phyloP scores from a whole-genome alignment of 2,329 filamentous ascomycete genomes.

The Setomelanomma holmii region DNA sequence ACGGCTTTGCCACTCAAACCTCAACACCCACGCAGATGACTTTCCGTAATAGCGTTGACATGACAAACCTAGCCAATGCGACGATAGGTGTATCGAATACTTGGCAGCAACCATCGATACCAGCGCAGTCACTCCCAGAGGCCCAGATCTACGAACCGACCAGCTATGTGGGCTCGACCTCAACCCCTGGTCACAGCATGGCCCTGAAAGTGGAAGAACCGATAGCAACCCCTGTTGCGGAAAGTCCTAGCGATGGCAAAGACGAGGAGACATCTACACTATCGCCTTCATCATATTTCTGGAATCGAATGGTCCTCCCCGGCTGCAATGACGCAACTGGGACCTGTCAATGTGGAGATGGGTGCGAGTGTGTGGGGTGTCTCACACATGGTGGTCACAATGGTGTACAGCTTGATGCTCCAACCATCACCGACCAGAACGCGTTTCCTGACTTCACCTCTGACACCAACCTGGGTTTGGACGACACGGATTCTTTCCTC shows the following conservation, averaged over 20 bases:
- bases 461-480: constrained; percentile 9
- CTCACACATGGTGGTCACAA: constrained; percentile 60
- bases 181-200: constrained; percentile 12
- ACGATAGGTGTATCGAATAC: constrained; percentile 20
- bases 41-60: constrained; percentile 29
- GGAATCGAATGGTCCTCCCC: constrained; percentile 46
- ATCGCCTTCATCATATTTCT: constrained; percentile 48
- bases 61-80: constrained; percentile 24
- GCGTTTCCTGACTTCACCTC: constrained; percentile 22
- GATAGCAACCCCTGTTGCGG: constrained; percentile 20
- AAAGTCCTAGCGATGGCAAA: constrained; percentile 40
- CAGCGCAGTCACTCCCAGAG: constrained; percentile 16
- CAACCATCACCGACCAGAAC: constrained; percentile 19
- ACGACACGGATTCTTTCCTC: constrained; percentile 2
- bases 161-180: constrained; percentile 12
- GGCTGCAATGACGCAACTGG: constrained; percentile 58
- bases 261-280: constrained; percentile 44
- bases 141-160: constrained; percentile 22
- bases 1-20: constrained; percentile 20
- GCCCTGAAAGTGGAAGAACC: constrained; percentile 23
- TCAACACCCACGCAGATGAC: constrained; percentile 23
- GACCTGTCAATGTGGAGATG: constrained; percentile 60
- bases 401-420: constrained; percentile 47
- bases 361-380: constrained; percentile 61
- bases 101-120: constrained; percentile 33